phyloP scores from a whole-genome alignment of 768 basidiomycete species.

The Phylloporus sp. region DNA sequence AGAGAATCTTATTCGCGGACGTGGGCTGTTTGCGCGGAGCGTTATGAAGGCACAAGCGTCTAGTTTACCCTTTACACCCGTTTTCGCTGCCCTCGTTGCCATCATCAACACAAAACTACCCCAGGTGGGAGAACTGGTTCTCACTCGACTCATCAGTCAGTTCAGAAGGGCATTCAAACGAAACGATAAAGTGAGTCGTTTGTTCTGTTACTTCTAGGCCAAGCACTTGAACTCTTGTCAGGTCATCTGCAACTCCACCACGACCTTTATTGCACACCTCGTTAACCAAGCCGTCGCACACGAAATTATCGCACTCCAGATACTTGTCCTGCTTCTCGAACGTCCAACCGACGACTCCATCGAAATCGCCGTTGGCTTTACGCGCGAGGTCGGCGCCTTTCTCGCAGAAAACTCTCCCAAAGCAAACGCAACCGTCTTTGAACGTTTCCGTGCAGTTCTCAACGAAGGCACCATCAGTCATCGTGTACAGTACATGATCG shows the following conservation, averaged over 20 bases:
- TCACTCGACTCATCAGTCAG: slow-evolving; percentile 89
- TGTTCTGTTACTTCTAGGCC: not conserved
- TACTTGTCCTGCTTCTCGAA: slow-evolving; percentile 92
- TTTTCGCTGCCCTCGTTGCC: slow-evolving; percentile 90
- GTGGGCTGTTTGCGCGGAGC: slow-evolving; percentile 88
- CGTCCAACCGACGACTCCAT: slow-evolving; percentile 96
- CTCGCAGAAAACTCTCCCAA: slow-evolving; percentile 91
- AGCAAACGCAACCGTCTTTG: slow-evolving; percentile 91
- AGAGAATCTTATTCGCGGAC: slow-evolving; percentile 91
- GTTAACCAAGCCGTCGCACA: slow-evolving; percentile 93
- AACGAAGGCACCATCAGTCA: slow-evolving; percentile 96
- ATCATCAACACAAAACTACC: slow-evolving; percentile 98
- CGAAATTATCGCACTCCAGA: slow-evolving; percentile 91
- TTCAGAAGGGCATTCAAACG: slow-evolving; percentile 93
- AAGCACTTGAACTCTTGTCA: slow-evolving; percentile 29
- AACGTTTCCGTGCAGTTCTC: slow-evolving; percentile 93
- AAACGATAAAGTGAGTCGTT: slow-evolving; percentile 85
- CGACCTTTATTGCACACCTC: slow-evolving; percentile 87
- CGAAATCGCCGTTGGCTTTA: slow-evolving; percentile 97
- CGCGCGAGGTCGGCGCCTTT: slow-evolving; percentile 95
- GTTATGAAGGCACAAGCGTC: slow-evolving; percentile 98
- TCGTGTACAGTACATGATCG: slow-evolving; percentile 98
- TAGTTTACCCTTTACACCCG: slow-evolving; percentile 96
- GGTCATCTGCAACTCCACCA: slow-evolving; percentile 91
- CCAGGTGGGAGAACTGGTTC: slow-evolving; percentile 88